Evolutionary conservation across 352 stramenopile species (phyloP).

Genomic region (Aphanomyces euteiches): DNA sequence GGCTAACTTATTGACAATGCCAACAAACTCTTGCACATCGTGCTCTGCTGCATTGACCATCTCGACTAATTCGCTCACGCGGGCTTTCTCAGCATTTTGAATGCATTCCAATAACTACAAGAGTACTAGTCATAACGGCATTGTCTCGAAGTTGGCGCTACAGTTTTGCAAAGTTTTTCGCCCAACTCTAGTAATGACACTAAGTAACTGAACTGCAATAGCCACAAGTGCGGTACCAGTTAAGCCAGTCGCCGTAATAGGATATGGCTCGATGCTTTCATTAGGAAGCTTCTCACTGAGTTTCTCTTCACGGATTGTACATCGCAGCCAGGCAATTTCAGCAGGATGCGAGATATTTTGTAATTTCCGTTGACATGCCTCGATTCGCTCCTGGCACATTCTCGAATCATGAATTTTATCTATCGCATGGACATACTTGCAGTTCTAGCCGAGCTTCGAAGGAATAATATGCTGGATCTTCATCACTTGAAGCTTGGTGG

Average conservation of each 20-base stretch:
- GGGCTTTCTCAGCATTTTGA: slow-evolving; percentile 13
- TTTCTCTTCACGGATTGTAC: slow-evolving; percentile 18
- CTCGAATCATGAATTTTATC: background rate
- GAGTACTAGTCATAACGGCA: background rate
- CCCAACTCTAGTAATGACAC: background rate
- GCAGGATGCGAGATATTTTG: slow-evolving; percentile 31
- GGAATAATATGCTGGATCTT: slow-evolving; percentile 11
- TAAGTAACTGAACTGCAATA: no score
- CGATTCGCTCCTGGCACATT: slow-evolving; percentile 46
- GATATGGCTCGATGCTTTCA: background rate
- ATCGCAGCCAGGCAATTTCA: slow-evolving; percentile 28
- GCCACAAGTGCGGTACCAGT: background rate
- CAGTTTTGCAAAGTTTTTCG: background rate
- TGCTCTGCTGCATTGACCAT: slow-evolving; percentile 26
- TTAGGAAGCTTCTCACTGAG: background rate
- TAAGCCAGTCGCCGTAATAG: slow-evolving; percentile 13
- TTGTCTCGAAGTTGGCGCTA: background rate
- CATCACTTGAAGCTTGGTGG: background rate
- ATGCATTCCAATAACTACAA: slow-evolving; percentile 15
- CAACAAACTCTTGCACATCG: slow-evolving; percentile 20
- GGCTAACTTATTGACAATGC: slow-evolving; percentile 4
- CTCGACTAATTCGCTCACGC: slow-evolving; percentile 10
- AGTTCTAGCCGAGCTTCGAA: slow-evolving; percentile 26
- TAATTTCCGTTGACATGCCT: slow-evolving; percentile 45
- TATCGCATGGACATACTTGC: background rate